phyloP scores from a whole-genome alignment of 495 filamentous ascomycete species.

The Penicillium verhagenii region DNA sequence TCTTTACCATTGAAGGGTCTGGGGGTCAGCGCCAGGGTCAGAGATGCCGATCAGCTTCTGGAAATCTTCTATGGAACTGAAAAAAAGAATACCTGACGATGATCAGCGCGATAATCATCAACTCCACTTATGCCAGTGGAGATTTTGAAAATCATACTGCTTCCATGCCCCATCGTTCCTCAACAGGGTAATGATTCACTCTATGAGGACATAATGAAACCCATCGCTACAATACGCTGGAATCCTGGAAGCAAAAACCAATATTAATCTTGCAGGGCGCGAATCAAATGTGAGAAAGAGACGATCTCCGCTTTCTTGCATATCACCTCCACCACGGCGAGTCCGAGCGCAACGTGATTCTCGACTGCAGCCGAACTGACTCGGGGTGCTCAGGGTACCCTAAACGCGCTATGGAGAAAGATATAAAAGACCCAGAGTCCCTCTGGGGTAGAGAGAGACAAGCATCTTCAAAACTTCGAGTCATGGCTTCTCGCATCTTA shows the following conservation, averaged over 20 bases:
- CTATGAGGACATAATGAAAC: too few relatives aligned
- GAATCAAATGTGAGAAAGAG: background rate
- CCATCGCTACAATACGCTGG: too few relatives aligned
- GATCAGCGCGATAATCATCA: too few relatives aligned
- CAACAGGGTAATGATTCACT: background rate
- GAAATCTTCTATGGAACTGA: background rate
- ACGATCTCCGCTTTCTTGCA: background rate
- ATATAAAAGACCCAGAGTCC: background rate
- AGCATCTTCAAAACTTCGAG: background rate
- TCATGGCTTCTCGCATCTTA: constrained; percentile 24
- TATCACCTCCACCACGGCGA: background rate
- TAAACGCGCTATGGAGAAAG: background rate
- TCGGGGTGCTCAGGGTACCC: too few relatives aligned
- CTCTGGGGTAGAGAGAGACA: background rate
- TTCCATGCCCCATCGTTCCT: background rate
- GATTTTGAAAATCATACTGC: too few relatives aligned
- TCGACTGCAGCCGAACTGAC: background rate
- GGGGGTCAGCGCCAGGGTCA: background rate
- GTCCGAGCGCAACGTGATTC: background rate
- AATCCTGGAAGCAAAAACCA: too few relatives aligned
- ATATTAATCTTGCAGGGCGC: too few relatives aligned
- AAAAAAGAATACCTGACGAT: background rate
- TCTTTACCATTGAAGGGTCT: too few relatives aligned
- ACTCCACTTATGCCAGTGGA: too few relatives aligned
- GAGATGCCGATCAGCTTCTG: background rate